Evolutionary conservation across 257 asterid genomes (phyloP), one percentile per base, ranked within the genome.

Genomic region (Primulina eburnea): DNA sequence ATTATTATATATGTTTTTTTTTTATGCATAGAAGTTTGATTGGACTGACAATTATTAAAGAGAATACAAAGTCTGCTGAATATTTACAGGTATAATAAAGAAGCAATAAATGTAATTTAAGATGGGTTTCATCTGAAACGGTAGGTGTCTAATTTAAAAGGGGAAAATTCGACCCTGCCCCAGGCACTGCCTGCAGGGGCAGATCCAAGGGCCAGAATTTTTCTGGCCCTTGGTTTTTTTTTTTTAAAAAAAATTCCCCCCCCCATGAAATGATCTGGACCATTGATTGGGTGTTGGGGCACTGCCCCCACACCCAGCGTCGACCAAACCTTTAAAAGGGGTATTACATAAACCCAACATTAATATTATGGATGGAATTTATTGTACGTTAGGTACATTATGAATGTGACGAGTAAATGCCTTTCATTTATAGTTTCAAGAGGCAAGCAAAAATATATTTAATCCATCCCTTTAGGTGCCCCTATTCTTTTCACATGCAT

Each of bases 341-440:
- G n/a, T n/a, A n/a, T n/a, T 64, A 63, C 67, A 53, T 40, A 37
- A 61, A 65, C 66, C 55, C 7, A 63, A 61, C 63, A 65, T 76
- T 60, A 73, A 70, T 62, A 71, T 50, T 50, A 17, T 50, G 8
- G 57, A 50, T 50, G 11, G 76, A 34, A 76, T 73, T 79, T 50
- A 81, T 63, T 82, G 75, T 64, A 73, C 30, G 86, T 85, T 85
- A 81, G 88, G 85, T 85, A 63, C 30, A 83, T 83, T 77, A 75
- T 83, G 59, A 85, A 85, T 83, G 61, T 70, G 65, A 24, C 50
- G 67, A 76, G 64, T 85, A 74, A 85, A 78, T 82, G 89, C 71
- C 53, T 50, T 32, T 14, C 82, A 75, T 78, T 78, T 73, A 81
- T 58, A 75, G 71, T 33, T 71, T 68, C 56, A 70, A 34, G 79